Base-by-base conservation (phyloP, 345 rosid species). In the Garcia nutans region DNA sequence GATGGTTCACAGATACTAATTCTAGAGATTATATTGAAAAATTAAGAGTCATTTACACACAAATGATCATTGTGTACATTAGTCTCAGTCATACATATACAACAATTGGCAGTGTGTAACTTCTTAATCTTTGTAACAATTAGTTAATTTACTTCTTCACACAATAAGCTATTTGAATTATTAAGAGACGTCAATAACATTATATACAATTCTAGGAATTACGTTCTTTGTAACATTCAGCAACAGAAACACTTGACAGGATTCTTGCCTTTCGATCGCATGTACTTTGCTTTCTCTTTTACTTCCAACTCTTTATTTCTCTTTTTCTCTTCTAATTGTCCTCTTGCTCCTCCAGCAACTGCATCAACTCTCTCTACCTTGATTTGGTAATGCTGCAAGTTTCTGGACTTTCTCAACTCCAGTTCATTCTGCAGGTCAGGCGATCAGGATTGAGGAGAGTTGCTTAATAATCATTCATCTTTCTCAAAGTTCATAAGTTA, bases 291-390 rank as follows among this genome's bases (percentile, higher is more conserved):
- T 72, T 85, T 92, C 67, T 76, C 85, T 75, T 85, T 88, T 67
- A 89, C 86, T 42, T 73, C 79, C 74, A 78, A 24, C 75, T 89
- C 94, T 71, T 88, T 80, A 20, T 75, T 87, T 64, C 81, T 89
- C 73, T 86, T 81, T 75, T 86, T 88, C 83, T 89, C 89, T 60
- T 91, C 97, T 8, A 82, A 83, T 67, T 91, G 90, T 57, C 78
- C 80, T 76, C 85, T 87, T 42, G 96, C 94, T 76, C 82, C 88
- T 50, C 81, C 84, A 23, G 87, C 87, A 22, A 89, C 79, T 5
- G 84, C 44, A 37, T 89, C 87, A 50, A 91, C 87, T 75, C 89
- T 89, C 65, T 84, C 83, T 79, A 91, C 54, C 79, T 89, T 89
- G 77, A 74, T 67, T 65, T 82, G 86, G 83, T 91, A 90, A 83